These are phyloP conservation scores for Trypanosoma conorhini DNA, from an alignment of 208 protist genomes.

Conservation along the genomic window DNA sequence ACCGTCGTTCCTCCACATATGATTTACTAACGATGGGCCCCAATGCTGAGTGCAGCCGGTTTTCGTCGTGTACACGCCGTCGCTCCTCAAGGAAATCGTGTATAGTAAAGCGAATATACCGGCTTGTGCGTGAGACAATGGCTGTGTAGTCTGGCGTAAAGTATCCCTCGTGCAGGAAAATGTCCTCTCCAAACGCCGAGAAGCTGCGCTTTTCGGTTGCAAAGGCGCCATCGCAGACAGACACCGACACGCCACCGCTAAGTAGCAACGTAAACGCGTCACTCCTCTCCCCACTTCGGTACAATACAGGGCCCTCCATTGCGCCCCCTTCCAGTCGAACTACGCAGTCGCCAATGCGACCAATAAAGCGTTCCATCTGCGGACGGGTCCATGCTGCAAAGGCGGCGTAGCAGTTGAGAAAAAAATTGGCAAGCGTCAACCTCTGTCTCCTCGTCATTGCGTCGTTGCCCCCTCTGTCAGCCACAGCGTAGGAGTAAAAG, in stretches of 20 bases:
- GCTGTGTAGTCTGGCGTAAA: conserved; percentile 80
- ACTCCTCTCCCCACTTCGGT: conserved; percentile 34
- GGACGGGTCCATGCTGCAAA: conserved; percentile 66
- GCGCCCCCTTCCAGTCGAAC: conserved; percentile 17
- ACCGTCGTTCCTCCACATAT: not conserved
- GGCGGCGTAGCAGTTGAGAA: conserved; percentile 51
- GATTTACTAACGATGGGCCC: not conserved
- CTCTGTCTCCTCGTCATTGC: conserved; percentile 60
- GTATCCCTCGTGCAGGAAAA: conserved; percentile 27
- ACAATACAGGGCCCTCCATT: conserved; percentile 36
- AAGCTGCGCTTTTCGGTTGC: conserved; percentile 69
- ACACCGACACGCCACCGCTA: conserved; percentile 54
- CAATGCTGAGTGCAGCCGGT: not conserved
- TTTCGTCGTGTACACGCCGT: not conserved
- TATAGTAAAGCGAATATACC: conserved; percentile 51
- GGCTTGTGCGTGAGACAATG: conserved; percentile 45
- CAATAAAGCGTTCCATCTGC: conserved; percentile 59
- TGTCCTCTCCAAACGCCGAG: conserved; percentile 52
- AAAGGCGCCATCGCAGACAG: conserved; percentile 35
- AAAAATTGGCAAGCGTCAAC: conserved; percentile 62
- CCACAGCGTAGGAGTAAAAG: conserved; percentile 68
- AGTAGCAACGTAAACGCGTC: conserved; percentile 66
- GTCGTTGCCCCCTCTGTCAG: not conserved
- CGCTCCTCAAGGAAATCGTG: conserved; percentile 40
- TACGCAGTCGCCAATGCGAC: conserved; percentile 49